Evolutionary conservation across 2,329 filamentous ascomycete genomes (phyloP), one percentile per base, ranked within the genome.

Genomic region (Aspergillus spinulosporus): DNA sequence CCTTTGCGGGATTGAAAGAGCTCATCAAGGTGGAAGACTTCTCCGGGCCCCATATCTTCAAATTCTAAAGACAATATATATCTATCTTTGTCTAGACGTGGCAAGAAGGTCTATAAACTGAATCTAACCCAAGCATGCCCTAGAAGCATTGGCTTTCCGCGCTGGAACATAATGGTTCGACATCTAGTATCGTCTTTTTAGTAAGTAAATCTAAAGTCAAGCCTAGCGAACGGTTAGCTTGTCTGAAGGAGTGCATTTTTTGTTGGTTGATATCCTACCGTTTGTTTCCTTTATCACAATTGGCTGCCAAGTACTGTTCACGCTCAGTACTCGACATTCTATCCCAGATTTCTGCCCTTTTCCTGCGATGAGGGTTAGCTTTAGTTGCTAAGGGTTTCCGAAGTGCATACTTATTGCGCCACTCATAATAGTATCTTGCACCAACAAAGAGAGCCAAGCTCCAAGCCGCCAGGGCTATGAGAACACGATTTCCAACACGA

Each of bases 401-500:
- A n/a, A 3, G 21, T 52, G 42, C 69, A 54, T 69, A 74, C 72
- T 70, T 71, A 60, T 77, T 77, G 26, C 71, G 68, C 65, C 68
- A 69, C 4, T 73, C 62, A 52, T 76, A 77, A 61, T 76, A 77
- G 4, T 63, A 57, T 52, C 75, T 76, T 14, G 71, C 68, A 2
- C 69, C 72, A 32, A 85, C 28, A 46, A 86, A 85, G 0, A 79
- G 63, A 0, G 78, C 67, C 6, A 84, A 63, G 15, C 78, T 77
- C 29, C 83, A 75, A 0, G 74, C 75, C 2, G 79, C 72, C 48
- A 86, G 75, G 1, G 74, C 79, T 26, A 87, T 78, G 48, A 84
- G 75, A 2, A 84, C 79, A 26, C 75, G 81, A 70, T 86, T 86
- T 6, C 84, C 84, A 3, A 65, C 76, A 57, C 82, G 80, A 66